Evolutionary conservation across 169 alveolate genomes (phyloP).

Genomic region (Cryptosporidium sp.): DNA sequence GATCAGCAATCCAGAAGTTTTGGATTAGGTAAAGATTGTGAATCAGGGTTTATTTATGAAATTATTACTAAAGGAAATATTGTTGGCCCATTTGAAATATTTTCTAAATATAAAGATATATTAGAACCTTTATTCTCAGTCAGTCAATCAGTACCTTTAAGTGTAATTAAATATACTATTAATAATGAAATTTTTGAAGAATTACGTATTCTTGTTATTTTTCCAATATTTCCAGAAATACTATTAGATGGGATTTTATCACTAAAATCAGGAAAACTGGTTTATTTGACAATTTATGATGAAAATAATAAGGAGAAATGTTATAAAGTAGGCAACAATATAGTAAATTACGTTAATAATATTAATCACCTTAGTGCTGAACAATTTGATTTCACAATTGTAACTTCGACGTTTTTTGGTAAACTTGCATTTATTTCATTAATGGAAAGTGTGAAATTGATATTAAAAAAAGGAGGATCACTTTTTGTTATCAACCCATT

Average conservation of each 20-base stretch:
- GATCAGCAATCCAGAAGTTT: neutral
- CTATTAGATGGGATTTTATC: neutral
- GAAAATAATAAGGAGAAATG: neutral
- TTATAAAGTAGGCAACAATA: neutral
- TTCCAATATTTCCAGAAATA: conserved; percentile 52
- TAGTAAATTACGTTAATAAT: conserved; percentile 9
- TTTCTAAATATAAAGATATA: neutral
- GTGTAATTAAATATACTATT: neutral
- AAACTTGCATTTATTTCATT: conserved; percentile 37
- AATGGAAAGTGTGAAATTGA: conserved; percentile 21
- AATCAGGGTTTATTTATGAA: conserved; percentile 5
- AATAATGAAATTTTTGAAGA: conserved; percentile 5
- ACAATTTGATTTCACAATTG: conserved; percentile 12
- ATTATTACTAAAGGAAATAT: conserved; percentile 18
- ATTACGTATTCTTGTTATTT: conserved; percentile 13
- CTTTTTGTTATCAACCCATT: conserved; percentile 48
- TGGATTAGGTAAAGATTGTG: neutral
- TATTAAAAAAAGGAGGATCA: conserved; percentile 26
- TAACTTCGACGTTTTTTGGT: conserved; percentile 31
- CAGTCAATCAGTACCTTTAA: neutral
- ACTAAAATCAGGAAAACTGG: neutral
- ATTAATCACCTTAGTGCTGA: neutral
- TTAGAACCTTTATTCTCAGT: neutral
- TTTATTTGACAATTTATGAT: neutral
- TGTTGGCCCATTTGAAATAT: conserved; percentile 25